Evolutionary conservation across 2,329 filamentous ascomycete species (phyloP), one percentile per base, ranked within the genome.

Genomic region (Colletotrichum simmondsii): DNA sequence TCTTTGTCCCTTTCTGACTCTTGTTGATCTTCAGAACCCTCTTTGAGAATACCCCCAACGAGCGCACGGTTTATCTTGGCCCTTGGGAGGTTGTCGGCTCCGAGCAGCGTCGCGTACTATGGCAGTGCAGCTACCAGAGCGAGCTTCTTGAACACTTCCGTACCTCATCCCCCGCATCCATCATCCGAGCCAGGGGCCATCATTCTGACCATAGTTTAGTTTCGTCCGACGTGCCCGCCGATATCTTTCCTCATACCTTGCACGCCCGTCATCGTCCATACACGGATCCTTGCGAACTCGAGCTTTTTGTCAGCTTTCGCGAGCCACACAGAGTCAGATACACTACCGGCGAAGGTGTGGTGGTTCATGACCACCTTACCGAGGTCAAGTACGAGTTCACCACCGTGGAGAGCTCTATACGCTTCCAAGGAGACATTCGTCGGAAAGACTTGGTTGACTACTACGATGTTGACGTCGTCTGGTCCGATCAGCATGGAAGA

Each of bases 111-210:
- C 85, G 86, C 53, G 81, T 88, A n/a, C 78, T 86, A 52, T 89
- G 87, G 87, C 86, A 87, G 75, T 87, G 87, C 74, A 87, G 85
- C 75, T 88, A 88, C 76, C 83, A 85, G 75, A 84, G 85, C 77
- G 87, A 88, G 79, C 80, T 85, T 30, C 81, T 89, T 37, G 87
- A 88, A 75, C 87, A 89, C 75, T 88, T 84, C 73, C 79, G 87
- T 88, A 81, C 73, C 84, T 80, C 62, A 52, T 30, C 49, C 59
- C 28, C 26, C 53, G 30, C 12, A n/a, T 12, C 22, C 6, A 19
- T 35, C 28, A 22, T 16, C 26, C 16, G 8, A 54, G 49, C 54
- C 28, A 19, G 8, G 28, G 52, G 22, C 49, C 49, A 26, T n/a
- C 12, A 65, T n/a, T 68, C 56, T 68, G 59, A 68, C 63, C 71